Base-by-base conservation (phyloP, 2,329 filamentous ascomycete species). In the Colletotrichum lupini region DNA sequence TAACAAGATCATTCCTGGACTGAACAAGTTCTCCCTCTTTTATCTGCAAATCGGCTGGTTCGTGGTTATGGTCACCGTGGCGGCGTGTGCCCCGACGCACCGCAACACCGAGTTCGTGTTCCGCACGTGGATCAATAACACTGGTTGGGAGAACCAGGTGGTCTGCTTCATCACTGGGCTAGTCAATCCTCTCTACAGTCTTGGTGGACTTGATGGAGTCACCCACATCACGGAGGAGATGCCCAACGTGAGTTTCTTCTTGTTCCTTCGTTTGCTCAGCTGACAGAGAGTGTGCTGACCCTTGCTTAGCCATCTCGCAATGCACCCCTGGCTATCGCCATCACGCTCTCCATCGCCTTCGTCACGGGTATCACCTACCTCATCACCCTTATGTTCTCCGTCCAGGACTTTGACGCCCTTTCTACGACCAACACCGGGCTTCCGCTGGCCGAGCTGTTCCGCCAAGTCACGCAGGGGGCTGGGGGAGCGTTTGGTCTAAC, bases 201-300 rank as follows among this genome's bases (percentile, higher is more conserved):
- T 88, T 16, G 84, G 85, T 26, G 85, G 86, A 0, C 78, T 88
- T 1, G 87, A 88, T 74, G 84, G 84, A 1, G 83, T 85, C 5
- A 84, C 84, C 0, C 86, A 88, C 76, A 85, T 88, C 56, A 85
- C 86, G 0, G 86, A 88, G 75, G 87, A 88, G 77, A 87, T 88
- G 79, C 82, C 84, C n/a, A 85, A 85, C 70, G 85, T 86, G 74
- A 79, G 85, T 80, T 16, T 46, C 68, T 14, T 56, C 75, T 35
- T 3, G n/a, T 19, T 12, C 16, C 28, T 1, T 5, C 1, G 3
- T 32, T 2, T 14, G 30, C 12, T n/a, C 24, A 12, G 16, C 60
- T 16, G 1, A 24, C 24, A 22, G 5, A 22, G 16, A 1, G 30
- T 22, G 22, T 24, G 3, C 46, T 70, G 16, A 37, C 16, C 1